phyloP scores from a whole-genome alignment of 139 green algal species.

The Micractinium sp. region DNA sequence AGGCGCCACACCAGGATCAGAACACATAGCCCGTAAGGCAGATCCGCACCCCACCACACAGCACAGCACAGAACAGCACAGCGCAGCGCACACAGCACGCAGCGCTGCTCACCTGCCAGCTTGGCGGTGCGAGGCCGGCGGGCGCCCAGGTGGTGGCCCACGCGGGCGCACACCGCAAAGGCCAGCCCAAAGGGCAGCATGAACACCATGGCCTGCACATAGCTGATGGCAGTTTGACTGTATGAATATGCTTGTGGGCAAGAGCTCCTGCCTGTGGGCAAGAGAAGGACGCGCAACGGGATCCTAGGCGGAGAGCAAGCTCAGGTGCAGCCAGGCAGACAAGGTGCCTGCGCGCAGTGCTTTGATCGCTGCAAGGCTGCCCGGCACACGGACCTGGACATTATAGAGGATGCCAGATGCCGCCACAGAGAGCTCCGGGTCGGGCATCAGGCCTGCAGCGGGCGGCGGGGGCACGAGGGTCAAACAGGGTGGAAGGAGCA shows the following conservation, averaged over 20 bases:
- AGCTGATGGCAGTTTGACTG: background rate
- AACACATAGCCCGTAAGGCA: too few relatives aligned
- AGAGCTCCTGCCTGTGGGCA: too few relatives aligned
- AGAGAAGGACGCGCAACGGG: too few relatives aligned
- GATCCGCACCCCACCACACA: background rate
- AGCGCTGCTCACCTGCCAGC: constrained; percentile 4
- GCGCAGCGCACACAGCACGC: background rate
- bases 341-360: too few relatives aligned
- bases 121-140: background rate
- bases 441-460: constrained; percentile 25
- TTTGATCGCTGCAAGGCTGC: too few relatives aligned
- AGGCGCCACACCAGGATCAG: too few relatives aligned
- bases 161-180: constrained; percentile 18
- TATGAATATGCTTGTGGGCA: too few relatives aligned
- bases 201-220: background rate
- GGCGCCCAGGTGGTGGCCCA: constrained; percentile 16
- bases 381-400: background rate
- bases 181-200: constrained; percentile 23
- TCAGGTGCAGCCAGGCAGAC: background rate
- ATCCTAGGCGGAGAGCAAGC: too few relatives aligned
- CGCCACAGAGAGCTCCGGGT: background rate
- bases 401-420: constrained; percentile 17
- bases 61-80: background rate
- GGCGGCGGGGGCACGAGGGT: background rate
- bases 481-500: too few relatives aligned